Evolutionary conservation across 495 filamentous ascomycete genomes (phyloP).

Genomic region (Chaetomium tenue): DNA sequence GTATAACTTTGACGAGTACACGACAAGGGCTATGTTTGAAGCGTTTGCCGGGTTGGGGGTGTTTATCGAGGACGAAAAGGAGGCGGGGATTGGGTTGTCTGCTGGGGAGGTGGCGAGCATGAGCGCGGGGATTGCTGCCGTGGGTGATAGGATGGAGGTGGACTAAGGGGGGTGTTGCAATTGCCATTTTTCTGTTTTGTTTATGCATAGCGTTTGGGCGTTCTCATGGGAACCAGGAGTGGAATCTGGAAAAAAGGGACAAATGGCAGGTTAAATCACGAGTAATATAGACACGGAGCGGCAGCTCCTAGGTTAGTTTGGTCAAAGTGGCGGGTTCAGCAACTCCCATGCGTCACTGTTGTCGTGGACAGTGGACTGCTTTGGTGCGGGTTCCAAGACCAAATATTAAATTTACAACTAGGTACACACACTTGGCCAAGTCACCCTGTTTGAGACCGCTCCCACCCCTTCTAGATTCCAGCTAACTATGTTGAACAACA

Average conservation of each 20-base stretch:
- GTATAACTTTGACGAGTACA: slow-evolving; percentile 78
- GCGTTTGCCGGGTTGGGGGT: slow-evolving; percentile 83
- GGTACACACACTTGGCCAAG: background rate
- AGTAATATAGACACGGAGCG: background rate
- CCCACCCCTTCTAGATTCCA: background rate
- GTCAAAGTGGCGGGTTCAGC: background rate
- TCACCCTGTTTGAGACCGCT: background rate
- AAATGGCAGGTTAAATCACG: background rate
- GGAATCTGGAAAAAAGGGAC: background rate
- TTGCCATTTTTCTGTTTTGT: slow-evolving; percentile 1
- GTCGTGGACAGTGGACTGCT: background rate
- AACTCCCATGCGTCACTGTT: background rate
- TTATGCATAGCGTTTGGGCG: slow-evolving; percentile 31
- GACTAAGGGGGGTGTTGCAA: slow-evolving; percentile 32
- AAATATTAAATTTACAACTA: slow-evolving; percentile 1
- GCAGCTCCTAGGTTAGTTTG: background rate
- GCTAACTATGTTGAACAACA: background rate
- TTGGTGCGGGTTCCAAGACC: background rate
- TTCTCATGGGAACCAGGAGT: slow-evolving; percentile 5
- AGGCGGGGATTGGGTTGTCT: slow-evolving; percentile 31
- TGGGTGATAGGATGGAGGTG: slow-evolving; percentile 45
- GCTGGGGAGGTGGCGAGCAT: slow-evolving; percentile 37
- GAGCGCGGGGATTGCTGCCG: slow-evolving; percentile 38
- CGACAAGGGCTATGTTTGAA: slow-evolving; percentile 73
- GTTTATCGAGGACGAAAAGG: slow-evolving; percentile 78